phyloP scores from a whole-genome alignment of 164 flowering plant species.

The Liquidambar formosana region DNA sequence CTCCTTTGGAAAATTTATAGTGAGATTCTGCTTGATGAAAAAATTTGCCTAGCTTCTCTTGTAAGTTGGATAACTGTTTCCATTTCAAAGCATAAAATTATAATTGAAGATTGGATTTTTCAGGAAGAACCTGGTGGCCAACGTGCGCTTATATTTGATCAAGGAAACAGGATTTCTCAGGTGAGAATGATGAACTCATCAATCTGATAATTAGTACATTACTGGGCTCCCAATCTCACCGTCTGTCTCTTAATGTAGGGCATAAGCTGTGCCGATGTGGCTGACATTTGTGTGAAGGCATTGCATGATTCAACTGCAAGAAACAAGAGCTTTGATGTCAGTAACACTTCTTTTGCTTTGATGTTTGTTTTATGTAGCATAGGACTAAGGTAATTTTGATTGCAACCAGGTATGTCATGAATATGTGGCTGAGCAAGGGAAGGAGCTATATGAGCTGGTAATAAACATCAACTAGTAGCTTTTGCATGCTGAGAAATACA shows the following conservation, averaged over 20 bases:
- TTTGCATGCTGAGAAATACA: neutral
- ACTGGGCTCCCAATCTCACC: conserved; percentile 3
- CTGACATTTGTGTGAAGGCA: conserved; percentile 97
- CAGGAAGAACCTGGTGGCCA: conserved; percentile 99
- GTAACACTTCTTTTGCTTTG: conserved; percentile 23
- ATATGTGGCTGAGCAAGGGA: conserved; percentile 87
- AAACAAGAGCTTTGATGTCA: conserved; percentile 94
- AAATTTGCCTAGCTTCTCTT: neutral
- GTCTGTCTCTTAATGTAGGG: conserved; percentile 48
- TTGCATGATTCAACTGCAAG: conserved; percentile 96
- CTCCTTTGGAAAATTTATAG: neutral
- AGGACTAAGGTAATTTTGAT: conserved; percentile 9
- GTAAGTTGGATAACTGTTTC: neutral
- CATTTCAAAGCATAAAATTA: neutral
- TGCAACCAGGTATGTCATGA: conserved; percentile 82
- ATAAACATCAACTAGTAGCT: conserved; percentile 5
- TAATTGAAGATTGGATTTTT: conserved; percentile 13
- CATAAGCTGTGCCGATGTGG: conserved; percentile 98
- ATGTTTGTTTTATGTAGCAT: neutral
- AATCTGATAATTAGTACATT: neutral
- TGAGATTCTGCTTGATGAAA: neutral
- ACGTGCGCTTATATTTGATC: conserved; percentile 96
- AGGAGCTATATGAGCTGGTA: conserved; percentile 94
- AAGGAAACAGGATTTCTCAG: conserved; percentile 97
- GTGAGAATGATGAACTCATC: conserved; percentile 28